phyloP scores from a whole-genome alignment of 331 rosid genomes.

The Spiraea crenata region DNA sequence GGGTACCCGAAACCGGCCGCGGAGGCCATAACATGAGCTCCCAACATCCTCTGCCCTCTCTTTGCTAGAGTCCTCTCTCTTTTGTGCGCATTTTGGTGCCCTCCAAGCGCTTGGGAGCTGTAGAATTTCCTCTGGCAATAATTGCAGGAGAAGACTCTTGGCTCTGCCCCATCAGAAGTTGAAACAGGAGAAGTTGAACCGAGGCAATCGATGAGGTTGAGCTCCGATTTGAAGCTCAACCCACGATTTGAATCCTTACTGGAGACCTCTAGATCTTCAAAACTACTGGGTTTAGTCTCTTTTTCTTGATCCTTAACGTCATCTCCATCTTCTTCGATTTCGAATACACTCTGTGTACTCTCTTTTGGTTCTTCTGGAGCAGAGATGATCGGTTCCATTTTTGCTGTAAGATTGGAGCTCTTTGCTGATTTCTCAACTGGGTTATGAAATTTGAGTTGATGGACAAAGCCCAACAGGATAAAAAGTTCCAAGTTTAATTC shows the following conservation, averaged over 20 bases:
- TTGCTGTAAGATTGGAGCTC: constrained; percentile 16
- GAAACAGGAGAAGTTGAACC: constrained; percentile 11
- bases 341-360: constrained; percentile 27
- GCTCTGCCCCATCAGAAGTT: constrained; percentile 32
- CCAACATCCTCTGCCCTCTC: constrained; percentile 45
- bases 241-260: background rate
- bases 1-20: constrained; percentile 43
- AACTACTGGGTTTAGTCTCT: constrained; percentile 17
- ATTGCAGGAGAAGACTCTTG: constrained; percentile 66
- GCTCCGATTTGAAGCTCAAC: constrained; percentile 23
- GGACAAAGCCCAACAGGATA: background rate
- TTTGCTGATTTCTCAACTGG: constrained; percentile 13
- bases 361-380: constrained; percentile 37
- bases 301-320: constrained; percentile 24
- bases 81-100: constrained; percentile 96
- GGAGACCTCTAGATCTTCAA: constrained; percentile 37
- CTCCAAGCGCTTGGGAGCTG: constrained; percentile 85
- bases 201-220: constrained; percentile 49
- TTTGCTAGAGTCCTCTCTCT: constrained; percentile 79
- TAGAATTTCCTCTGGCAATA: constrained; percentile 76
- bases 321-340: constrained; percentile 38
- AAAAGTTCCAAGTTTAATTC: background rate
- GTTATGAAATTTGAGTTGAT: constrained; percentile 5
- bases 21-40: constrained; percentile 42
- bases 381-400: constrained; percentile 46